Percentiles rank a stretch among this genome's conserved stretches.
Conservation (phyloP, 805 yeast species). For the Ogataea neopini region DNA sequence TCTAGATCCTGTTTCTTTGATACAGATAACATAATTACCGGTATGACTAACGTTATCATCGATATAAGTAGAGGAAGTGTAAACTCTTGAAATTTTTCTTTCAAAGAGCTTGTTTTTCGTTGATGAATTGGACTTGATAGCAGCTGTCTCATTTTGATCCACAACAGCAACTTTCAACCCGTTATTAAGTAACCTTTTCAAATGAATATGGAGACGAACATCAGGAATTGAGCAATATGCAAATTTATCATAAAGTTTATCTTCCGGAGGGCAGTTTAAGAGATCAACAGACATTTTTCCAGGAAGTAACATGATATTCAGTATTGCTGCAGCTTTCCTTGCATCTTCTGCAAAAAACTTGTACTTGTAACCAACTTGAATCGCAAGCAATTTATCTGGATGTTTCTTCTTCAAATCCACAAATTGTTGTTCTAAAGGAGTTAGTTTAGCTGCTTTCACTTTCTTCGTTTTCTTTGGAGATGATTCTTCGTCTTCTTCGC, state of each 20-base stretch:
- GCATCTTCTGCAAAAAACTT: conserved; percentile 90
- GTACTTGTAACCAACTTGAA: conserved; percentile 92
- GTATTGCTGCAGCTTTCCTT: conserved; percentile 56
- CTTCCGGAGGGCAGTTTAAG: conserved; percentile 39
- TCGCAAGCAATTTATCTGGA: conserved; percentile 68
- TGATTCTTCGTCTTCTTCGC: conserved; percentile 6
- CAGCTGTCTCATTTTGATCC: conserved; percentile 80
- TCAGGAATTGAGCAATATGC: conserved; percentile 90
- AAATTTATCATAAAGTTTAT: conserved; percentile 53
- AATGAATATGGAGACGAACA: conserved; percentile 67
- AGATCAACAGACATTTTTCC: conserved; percentile 62
- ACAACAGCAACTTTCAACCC: conserved; percentile 88
- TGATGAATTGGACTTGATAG: conserved; percentile 56
- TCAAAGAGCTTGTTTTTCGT: conserved; percentile 62
- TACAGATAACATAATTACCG: conserved; percentile 43
- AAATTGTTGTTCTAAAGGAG: conserved; percentile 83
- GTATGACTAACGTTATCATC: conserved; percentile 37
- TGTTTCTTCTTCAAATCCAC: conserved; percentile 61
- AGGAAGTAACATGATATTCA: conserved; percentile 71
- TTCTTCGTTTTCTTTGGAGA: conserved; percentile 13
- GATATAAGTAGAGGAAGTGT: conserved; percentile 82
- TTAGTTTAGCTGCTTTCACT: conserved; percentile 39
- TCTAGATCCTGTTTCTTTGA: conserved; percentile 35
- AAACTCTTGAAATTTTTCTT: conserved; percentile 67
- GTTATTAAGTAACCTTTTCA: conserved; percentile 65